These are phyloP conservation scores for Carex cristatella DNA, from an alignment of 176 grass and related monocot species.

Conservation along the genomic window DNA sequence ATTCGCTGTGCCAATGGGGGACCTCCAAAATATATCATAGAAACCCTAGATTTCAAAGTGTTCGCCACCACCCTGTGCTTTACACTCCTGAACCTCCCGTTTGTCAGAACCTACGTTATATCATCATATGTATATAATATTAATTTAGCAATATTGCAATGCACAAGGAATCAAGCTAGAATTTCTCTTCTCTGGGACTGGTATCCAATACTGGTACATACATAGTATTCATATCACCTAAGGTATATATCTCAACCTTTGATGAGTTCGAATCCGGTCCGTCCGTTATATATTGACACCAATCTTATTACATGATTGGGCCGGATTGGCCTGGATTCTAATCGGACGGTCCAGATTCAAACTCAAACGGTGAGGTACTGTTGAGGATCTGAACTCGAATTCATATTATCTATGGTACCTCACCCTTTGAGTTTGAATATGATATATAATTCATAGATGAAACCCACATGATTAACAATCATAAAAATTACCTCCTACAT, in stretches of 20 bases:
- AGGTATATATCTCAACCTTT: no score
- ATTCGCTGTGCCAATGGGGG: slow-evolving; percentile 62
- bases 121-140: background rate
- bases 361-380: no score
- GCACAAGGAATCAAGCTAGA: background rate
- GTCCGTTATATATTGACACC: no score
- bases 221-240: background rate
- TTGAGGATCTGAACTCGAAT: no score
- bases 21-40: slow-evolving; percentile 91
- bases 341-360: no score
- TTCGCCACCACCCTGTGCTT: slow-evolving; percentile 93
- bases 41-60: slow-evolving; percentile 81
- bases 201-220: background rate
- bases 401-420: no score
- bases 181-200: background rate
- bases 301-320: no score
- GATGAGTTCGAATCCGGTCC: no score
- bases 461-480: background rate
- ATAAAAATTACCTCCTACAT: background rate
- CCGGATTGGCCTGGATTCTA: no score
- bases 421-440: no score
- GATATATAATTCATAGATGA: background rate
- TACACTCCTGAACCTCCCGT: slow-evolving; percentile 90
- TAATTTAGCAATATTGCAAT: background rate
- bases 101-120: slow-evolving; percentile 60